Evolutionary conservation across 23 red algal species (phyloP), one percentile per base, ranked within the genome.

Genomic region (Pyropia haitanensis): DNA sequence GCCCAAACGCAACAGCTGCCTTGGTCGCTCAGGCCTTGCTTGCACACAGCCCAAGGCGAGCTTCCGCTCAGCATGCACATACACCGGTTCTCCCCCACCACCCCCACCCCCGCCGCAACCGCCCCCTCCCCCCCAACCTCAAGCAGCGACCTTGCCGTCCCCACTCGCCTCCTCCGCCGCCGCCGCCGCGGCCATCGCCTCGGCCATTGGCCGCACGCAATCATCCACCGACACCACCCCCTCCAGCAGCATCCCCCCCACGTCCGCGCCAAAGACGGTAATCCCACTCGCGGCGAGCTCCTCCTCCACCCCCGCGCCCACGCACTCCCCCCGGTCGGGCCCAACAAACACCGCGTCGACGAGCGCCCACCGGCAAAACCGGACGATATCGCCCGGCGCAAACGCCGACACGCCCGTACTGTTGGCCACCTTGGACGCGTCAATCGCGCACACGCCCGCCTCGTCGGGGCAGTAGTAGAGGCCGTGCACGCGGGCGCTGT

Each of bases 321-420:
- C 27, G 27, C 30, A 32, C 5, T 18, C 46, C 23, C 61, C 51
- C 18, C 79, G 22, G 44, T 70, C 71, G 13, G 81, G 64, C n/a
- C 81, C 81, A 21, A 87, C 61, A 73, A 87, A 87, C 24, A 87
- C 71, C 27, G 70, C 68, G 29, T 87, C 81, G n/a, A 72, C 81
- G 1, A 76, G 29, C 25, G 58, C 60, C 81, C 81, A 87, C 24
- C 67, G 57, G 26, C 70, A 61, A 77, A 87, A 87, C 0, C 72
- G 61, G 22, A 87, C 81, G 5, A 71, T 64, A 21, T 77, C 81
- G 24, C 63, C 33, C 5, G 51, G 61, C 25, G 33, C 54, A 3
- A 14, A 29, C 7, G 44, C 60, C 3, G 71, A 70, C 62, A 70
- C 71, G 23, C 62, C 70, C 3, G 72, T 53, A 0, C 50, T 63